A percentile compares a stretch with the other conserved stretches of the same genome.
phyloP scores from a whole-genome alignment of 208 protist genomes.

The Acanthamoeba triangularis region DNA sequence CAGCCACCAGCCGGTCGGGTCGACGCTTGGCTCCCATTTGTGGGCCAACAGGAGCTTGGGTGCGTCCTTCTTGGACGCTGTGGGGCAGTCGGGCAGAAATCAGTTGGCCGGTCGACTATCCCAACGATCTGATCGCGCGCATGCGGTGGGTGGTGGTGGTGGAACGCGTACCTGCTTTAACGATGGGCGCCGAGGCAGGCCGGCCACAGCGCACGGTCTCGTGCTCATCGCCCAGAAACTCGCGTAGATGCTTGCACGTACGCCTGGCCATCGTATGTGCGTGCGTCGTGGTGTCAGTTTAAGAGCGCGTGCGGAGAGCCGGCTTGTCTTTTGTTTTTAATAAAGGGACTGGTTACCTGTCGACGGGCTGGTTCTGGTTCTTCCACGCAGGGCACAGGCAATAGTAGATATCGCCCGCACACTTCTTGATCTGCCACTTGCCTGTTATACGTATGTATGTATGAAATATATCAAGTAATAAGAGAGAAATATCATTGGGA shows the following conservation, averaged over 20 bases:
- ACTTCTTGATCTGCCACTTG: constrained; percentile 78
- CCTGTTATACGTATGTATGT: neutral
- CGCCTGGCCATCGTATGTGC: neutral
- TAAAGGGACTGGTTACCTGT: neutral
- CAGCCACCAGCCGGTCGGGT: constrained; percentile 87
- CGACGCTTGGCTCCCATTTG: constrained; percentile 62
- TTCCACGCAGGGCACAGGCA: constrained; percentile 81
- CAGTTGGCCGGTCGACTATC: neutral
- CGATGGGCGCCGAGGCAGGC: constrained; percentile 16
- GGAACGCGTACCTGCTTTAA: neutral
- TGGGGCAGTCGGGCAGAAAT: neutral
- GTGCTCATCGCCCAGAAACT: constrained; percentile 78
- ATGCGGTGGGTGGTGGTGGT: neutral
- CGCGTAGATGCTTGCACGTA: constrained; percentile 82
- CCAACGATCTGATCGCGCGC: neutral
- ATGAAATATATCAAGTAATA: neutral
- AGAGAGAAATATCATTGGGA: too few species aligned
- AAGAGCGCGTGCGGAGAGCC: neutral
- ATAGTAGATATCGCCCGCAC: constrained; percentile 73
- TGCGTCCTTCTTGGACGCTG: constrained; percentile 61
- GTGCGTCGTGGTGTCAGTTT: neutral
- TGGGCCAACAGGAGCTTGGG: constrained; percentile 78
- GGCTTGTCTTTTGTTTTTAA: too few species aligned
- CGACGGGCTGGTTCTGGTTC: constrained; percentile 79
- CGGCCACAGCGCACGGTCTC: constrained; percentile 68